Evolutionary conservation across 495 filamentous ascomycete genomes (phyloP), one percentile per base, ranked within the genome.

Genomic region (Daldinia loculata): DNA sequence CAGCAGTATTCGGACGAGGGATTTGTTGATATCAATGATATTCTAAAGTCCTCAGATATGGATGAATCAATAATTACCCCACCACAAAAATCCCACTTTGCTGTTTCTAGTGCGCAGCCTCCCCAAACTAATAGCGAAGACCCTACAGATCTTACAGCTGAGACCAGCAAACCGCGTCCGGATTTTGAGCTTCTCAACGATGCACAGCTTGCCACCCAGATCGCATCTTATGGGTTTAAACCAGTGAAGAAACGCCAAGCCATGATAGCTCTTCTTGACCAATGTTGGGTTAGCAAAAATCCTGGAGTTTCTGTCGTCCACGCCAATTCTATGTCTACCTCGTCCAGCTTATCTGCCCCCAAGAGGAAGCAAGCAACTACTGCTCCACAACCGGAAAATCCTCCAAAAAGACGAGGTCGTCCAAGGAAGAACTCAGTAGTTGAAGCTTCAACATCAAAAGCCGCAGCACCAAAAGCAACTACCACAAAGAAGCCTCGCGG

Each of bases 181-280:
- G 87, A 89, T 52, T 95, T 86, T 63, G 82, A 84, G 66, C 82
- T 86, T 2, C 90, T 87, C 61, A 90, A 88, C 15, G 89, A 91
- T 64, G 77, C 83, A 14, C 84, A 91, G 58, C 79, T 96, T 43
- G 80, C 86, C 6, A 87, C 84, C 56, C 86, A 90, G 68, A 76
- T 95, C 39, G 72, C 84, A 4, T 81, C 83, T 0, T 93, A 89
- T 72, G 90, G 90, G 0, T 93, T 95, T 80, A 96, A 95, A 75
- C 80, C 89, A 0, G 80, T 94, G 0, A 93, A 88, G 74, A 88
- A 82, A 58, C 86, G 92, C 17, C 81, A 86, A 59, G 85, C 87
- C 11, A 93, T 92, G 91, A 90, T 95, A 34, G 80, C 87, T 12
- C 75, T 93, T 12, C 80, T 95, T 5, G 80, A 92, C 58, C 87